Conservation (phyloP, 2,329 filamentous ascomycete genomes). For the Domatiomyces catenatus region DNA sequence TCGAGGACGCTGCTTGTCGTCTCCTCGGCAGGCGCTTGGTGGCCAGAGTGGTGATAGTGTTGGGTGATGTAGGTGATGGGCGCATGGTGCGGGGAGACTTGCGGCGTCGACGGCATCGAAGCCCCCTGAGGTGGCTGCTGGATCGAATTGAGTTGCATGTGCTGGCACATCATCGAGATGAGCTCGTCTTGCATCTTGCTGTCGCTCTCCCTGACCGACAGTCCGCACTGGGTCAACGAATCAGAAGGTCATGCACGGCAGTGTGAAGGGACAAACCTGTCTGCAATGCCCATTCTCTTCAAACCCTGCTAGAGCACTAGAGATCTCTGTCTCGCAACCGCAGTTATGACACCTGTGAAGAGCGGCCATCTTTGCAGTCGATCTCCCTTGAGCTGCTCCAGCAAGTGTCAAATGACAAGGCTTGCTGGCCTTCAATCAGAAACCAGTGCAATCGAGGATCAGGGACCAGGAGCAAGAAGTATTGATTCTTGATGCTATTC, state of each 20-base stretch:
- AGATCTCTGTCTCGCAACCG: constrained; percentile 24
- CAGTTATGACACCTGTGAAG: constrained; percentile 27
- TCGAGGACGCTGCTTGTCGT: constrained; percentile 37
- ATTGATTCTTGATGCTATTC: constrained; percentile 17
- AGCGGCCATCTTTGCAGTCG: constrained; percentile 12
- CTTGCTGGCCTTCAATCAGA: neutral
- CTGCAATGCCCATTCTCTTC: constrained; percentile 26
- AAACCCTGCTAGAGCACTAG: constrained; percentile 23
- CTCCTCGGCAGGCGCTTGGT: constrained; percentile 38
- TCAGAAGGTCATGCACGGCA: constrained; percentile 13
- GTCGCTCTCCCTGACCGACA: constrained; percentile 28
- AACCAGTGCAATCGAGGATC: neutral
- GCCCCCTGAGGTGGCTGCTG: constrained; percentile 23
- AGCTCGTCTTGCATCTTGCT: constrained; percentile 68
- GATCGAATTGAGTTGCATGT: constrained; percentile 45
- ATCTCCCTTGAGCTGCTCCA: neutral
- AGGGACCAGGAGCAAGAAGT: constrained; percentile 8
- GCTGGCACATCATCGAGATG: constrained; percentile 60
- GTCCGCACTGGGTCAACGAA: constrained; percentile 24
- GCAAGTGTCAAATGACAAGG: neutral
- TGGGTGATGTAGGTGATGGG: constrained; percentile 60
- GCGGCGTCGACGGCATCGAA: constrained; percentile 18
- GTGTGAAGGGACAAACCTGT: constrained; percentile 23
- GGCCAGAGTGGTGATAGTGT: constrained; percentile 71
- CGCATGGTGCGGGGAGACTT: constrained; percentile 20